phyloP scores from a whole-genome alignment of 1,284 basidiomycete species.

The Trametes polyzona region DNA sequence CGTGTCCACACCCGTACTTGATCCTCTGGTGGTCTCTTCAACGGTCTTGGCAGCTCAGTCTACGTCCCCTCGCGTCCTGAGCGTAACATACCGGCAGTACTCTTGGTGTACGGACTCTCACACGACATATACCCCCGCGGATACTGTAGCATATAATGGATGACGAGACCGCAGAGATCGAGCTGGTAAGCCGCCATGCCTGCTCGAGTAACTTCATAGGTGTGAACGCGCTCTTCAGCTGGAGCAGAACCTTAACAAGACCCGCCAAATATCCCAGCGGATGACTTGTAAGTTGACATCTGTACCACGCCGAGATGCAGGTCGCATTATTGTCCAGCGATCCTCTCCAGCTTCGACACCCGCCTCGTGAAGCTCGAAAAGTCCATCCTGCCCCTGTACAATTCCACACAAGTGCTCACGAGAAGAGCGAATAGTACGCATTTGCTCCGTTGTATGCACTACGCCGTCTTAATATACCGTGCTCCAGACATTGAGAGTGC shows the following conservation, averaged over 20 bases:
- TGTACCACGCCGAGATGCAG: not conserved
- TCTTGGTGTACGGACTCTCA: not conserved
- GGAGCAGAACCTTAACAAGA: slow-evolving; percentile 85
- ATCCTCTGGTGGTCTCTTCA: too few species aligned
- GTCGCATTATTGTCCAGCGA: slow-evolving; percentile 48
- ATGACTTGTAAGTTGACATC: slow-evolving; percentile 68
- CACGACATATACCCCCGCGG: not conserved
- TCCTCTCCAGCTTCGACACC: slow-evolving; percentile 78
- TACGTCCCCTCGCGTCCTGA: too few species aligned
- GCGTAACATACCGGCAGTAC: too few species aligned
- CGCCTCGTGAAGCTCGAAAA: slow-evolving; percentile 80
- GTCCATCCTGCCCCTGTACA: slow-evolving; percentile 76
- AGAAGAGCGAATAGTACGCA: slow-evolving; percentile 66
- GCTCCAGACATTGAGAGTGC: slow-evolving; percentile 76
- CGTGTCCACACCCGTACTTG: too few species aligned
- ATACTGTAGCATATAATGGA: slow-evolving; percentile 52
- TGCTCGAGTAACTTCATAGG: not conserved
- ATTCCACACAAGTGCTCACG: slow-evolving; percentile 74
- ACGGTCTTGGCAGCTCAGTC: too few species aligned
- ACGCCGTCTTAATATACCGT: not conserved
- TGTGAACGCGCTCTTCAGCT: slow-evolving; percentile 47
- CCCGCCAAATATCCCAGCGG: slow-evolving; percentile 76
- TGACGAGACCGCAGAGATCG: slow-evolving; percentile 77
- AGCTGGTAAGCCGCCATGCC: slow-evolving; percentile 54
- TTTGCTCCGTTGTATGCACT: not conserved